phyloP scores from a whole-genome alignment of 306 rosid genomes.

The Biancaea sappan region DNA sequence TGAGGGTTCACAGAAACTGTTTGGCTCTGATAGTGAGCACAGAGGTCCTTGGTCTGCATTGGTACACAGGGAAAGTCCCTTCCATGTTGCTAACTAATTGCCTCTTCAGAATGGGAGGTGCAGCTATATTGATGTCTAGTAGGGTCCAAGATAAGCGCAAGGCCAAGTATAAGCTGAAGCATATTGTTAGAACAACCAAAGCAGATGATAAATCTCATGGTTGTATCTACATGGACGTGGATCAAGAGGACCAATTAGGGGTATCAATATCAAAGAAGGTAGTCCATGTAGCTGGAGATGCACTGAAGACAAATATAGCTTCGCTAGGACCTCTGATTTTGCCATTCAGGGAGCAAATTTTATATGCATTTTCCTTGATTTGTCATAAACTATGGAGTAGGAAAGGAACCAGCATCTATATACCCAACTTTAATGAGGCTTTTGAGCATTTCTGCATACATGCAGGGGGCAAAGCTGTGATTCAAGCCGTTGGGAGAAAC shows the following conservation, averaged over 20 bases:
- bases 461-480: constrained; percentile 63
- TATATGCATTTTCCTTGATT: constrained; percentile 38
- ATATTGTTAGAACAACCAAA: constrained; percentile 58
- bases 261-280: constrained; percentile 51
- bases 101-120: constrained; percentile 66
- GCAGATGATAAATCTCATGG: constrained; percentile 56
- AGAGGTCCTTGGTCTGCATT: constrained; percentile 47
- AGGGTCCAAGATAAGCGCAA: constrained; percentile 44
- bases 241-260: constrained; percentile 47
- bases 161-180: constrained; percentile 55
- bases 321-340: constrained; percentile 60
- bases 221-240: constrained; percentile 53
- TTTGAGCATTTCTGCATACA: constrained; percentile 70
- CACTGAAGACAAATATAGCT: constrained; percentile 50
- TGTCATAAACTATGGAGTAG: constrained; percentile 27
- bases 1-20: constrained; percentile 59
- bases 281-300: constrained; percentile 54
- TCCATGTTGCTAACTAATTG: constrained; percentile 69
- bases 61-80: constrained; percentile 60
- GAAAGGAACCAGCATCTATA: constrained; percentile 35
- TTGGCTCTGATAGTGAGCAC: constrained; percentile 66
- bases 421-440: constrained; percentile 55
- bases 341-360: constrained; percentile 54
- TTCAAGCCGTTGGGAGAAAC: constrained; percentile 48
- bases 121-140: constrained; percentile 66